Conservation (phyloP, 2,329 filamentous ascomycete species). For the Ceratocystis smalleyi region DNA sequence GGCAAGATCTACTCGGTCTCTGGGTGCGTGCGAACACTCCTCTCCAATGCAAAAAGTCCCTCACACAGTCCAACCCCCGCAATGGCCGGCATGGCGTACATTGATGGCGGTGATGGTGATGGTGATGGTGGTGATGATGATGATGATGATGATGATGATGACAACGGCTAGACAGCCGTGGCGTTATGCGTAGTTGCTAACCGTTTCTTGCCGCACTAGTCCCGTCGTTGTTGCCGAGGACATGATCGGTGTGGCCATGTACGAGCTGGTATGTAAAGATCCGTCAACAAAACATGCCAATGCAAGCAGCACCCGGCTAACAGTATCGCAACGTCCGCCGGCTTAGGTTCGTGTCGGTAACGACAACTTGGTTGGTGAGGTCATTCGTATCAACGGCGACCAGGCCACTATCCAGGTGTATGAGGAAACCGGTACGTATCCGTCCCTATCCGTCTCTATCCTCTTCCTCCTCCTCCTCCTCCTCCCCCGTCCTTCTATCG, state of each 20-base stretch:
- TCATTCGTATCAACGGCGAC: slow-evolving; percentile 92
- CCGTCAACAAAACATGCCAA: not conserved
- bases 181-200: slow-evolving; percentile 22
- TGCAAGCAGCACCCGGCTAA: slow-evolving; percentile 6
- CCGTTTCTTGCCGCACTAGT: slow-evolving; percentile 27
- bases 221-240: slow-evolving; percentile 95
- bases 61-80: slow-evolving; percentile 13
- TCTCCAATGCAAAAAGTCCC: slow-evolving; percentile 18
- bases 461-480: no score
- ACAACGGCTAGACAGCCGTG: slow-evolving; percentile 11
- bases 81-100: slow-evolving; percentile 7
- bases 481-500: not conserved
- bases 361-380: slow-evolving; percentile 84
- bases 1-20: slow-evolving; percentile 49
- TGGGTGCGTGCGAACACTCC: slow-evolving; percentile 34
- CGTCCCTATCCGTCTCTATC: slow-evolving; percentile 22
- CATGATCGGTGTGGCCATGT: slow-evolving; percentile 99
- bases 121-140: not conserved
- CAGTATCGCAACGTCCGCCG: not conserved
- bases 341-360: slow-evolving; percentile 75
- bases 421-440: slow-evolving; percentile 75
- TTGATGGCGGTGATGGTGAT: not conserved
- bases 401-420: slow-evolving; percentile 98
- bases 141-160: no score
- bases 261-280: slow-evolving; percentile 65